phyloP scores from a whole-genome alignment of 1,284 basidiomycete species.

The Leccinum subrobustum region DNA sequence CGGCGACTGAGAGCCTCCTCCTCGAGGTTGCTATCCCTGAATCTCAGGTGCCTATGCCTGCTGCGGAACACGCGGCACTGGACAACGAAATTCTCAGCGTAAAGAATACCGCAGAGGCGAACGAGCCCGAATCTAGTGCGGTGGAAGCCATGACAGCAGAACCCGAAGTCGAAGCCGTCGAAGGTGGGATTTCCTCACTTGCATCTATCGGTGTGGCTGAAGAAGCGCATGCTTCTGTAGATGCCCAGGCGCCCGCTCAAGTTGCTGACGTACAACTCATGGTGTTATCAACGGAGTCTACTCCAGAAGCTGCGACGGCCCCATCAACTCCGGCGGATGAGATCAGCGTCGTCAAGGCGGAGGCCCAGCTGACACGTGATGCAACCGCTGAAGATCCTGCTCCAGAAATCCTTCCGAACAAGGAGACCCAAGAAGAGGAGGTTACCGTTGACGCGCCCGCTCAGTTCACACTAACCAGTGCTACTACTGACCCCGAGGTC shows the following conservation, averaged over 20 bases:
- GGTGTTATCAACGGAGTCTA: neutral
- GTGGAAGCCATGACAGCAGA: neutral
- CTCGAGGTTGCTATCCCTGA: slow-evolving; percentile 3
- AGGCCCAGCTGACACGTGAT: neutral
- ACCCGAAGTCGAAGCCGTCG: neutral
- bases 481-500: neutral
- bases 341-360: neutral
- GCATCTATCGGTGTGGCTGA: neutral
- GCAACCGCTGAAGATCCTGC: neutral
- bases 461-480: neutral
- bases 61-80: slow-evolving; percentile 34
- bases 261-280: neutral
- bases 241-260: slow-evolving; percentile 14
- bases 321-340: slow-evolving; percentile 1
- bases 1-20: slow-evolving; percentile 6
- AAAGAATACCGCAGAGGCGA: slow-evolving; percentile 31
- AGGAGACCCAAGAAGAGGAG: slow-evolving; percentile 1
- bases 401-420: neutral
- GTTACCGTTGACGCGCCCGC: neutral
- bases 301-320: slow-evolving; percentile 1
- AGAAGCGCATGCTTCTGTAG: neutral
- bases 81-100: slow-evolving; percentile 39
- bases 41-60: slow-evolving; percentile 18
- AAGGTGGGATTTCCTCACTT: neutral
- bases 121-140: slow-evolving; percentile 12